A percentile compares a stretch with the other conserved stretches of the same genome.
Conservation (phyloP, 176 grass and related monocot species). For the Olyra latifolia region DNA sequence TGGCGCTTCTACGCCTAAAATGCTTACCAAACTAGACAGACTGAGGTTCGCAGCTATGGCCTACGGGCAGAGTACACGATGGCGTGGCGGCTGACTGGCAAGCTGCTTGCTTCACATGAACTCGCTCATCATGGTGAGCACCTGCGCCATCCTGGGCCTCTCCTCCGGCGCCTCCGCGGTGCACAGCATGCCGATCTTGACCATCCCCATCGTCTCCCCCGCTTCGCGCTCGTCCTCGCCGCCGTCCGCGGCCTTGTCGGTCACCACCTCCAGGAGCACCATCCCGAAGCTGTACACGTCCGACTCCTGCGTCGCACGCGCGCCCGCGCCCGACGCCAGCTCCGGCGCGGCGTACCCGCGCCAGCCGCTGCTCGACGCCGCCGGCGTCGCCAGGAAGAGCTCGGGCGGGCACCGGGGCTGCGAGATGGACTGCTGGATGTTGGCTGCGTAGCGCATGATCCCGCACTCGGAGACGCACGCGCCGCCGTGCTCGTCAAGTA, state of each 20-base stretch:
- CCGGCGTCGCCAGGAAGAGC: neutral
- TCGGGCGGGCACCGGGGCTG: slow-evolving; percentile 27
- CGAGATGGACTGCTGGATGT: slow-evolving; percentile 29
- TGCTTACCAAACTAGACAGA: no score
- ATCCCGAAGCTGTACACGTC: slow-evolving; percentile 97
- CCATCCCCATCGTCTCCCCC: slow-evolving; percentile 60
- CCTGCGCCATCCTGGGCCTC: slow-evolving; percentile 56
- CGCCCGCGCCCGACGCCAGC: slow-evolving; percentile 30
- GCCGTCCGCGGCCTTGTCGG: slow-evolving; percentile 27
- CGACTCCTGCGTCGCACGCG: slow-evolving; percentile 60
- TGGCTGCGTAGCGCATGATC: slow-evolving; percentile 58
- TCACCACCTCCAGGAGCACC: slow-evolving; percentile 68
- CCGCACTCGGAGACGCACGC: slow-evolving; percentile 74
- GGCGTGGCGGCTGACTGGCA: neutral
- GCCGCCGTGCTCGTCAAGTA: slow-evolving; percentile 64
- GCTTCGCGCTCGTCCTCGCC: slow-evolving; percentile 13
- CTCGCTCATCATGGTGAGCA: slow-evolving; percentile 63
- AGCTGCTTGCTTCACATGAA: slow-evolving; percentile 38
- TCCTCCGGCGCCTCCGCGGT: slow-evolving; percentile 58
- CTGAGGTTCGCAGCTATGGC: no score
- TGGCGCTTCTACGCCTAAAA: no score
- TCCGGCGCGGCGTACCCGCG: slow-evolving; percentile 66
- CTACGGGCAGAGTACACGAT: neutral
- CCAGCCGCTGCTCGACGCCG: neutral
- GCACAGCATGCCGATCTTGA: slow-evolving; percentile 73